Evolutionary conservation across 306 rosid species (phyloP), one percentile per base, ranked within the genome.

Genomic region (Clitoria ternatea): DNA sequence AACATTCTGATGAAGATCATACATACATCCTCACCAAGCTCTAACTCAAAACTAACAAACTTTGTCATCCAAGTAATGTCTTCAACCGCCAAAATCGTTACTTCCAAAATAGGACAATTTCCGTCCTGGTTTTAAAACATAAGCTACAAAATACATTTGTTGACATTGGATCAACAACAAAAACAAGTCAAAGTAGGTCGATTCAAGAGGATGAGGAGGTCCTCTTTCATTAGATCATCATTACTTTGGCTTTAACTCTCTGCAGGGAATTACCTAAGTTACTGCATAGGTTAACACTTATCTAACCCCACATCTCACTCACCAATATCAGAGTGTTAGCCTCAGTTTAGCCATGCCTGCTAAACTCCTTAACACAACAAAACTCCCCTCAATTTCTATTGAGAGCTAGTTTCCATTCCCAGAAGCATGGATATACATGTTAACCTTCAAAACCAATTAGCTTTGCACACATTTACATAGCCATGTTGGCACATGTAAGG

Each of bases 381-480:
- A 44, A 52, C 27, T 60, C 20, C n/a, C n/a, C 53, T 17, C 19
- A 15, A 44, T 57, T 43, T 55, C 30, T 29, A 9, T 12, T 15
- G n/a, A 40, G 56, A 45, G 19, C 11, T 6, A 45, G 54, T 17
- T 72, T 44, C 45, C 62, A 19, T 29, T 56, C 39, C 24, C 43
- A 17, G 47, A n/a, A n/a, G 7, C n/a, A n/a, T 5, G 17, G 29
- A 12, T 35, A 22, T 26, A 60, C 9, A 22, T 72, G 59, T 64
- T 20, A 20, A 1, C 39, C 68, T 70, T 57, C 29, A 27, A 33
- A 42, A 52, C 47, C 42, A 35, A 29, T 52, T 49, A 44, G 67
- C 71, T 32, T 65, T 45, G 50, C 18, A 48, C n/a, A n/a, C 56
- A 49, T 66, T 66, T 64, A 66, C 71, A 70, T 43, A 57, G 55